Percentiles rank a stretch among this genome's conserved stretches.
Evolutionary conservation across 805 yeast species (phyloP).

Genomic region (Hanseniaspora taiwanica): DNA sequence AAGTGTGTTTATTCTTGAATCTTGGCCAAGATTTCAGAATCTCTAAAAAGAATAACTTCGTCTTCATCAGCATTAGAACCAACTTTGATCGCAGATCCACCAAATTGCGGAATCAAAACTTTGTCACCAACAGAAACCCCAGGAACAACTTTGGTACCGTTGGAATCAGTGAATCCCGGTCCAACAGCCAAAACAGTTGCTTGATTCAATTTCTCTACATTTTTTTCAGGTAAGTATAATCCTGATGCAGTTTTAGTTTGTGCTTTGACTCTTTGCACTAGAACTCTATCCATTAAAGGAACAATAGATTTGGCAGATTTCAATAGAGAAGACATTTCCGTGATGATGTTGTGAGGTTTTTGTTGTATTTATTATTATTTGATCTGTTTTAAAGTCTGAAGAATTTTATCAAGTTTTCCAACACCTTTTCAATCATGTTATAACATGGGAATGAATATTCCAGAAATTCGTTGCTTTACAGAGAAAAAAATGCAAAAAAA

Average conservation of each 20-base stretch:
- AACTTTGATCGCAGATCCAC: conserved; percentile 81
- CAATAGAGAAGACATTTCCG: conserved; percentile 42
- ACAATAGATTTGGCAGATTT: conserved; percentile 78
- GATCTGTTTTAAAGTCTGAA: background rate
- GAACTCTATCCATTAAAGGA: conserved; percentile 91
- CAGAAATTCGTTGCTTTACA: too few species aligned
- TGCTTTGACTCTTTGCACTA: conserved; percentile 89
- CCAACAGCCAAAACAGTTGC: conserved; percentile 91
- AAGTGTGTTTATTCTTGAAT: conserved; percentile 57
- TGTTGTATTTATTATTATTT: background rate
- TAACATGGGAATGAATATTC: too few species aligned
- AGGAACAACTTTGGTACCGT: conserved; percentile 62
- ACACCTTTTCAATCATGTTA: too few species aligned
- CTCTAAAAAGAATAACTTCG: conserved; percentile 71
- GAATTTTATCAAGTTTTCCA: too few species aligned
- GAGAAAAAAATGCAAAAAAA: too few species aligned
- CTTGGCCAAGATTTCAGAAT: conserved; percentile 89
- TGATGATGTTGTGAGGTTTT: background rate
- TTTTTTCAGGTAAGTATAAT: conserved; percentile 87
- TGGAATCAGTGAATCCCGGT: conserved; percentile 71
- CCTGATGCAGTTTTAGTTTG: conserved; percentile 87
- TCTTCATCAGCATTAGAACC: conserved; percentile 79
- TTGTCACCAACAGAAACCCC: conserved; percentile 83
- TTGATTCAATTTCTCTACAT: conserved; percentile 85
- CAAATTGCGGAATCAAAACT: conserved; percentile 87